Evolutionary conservation across 2,329 filamentous ascomycete species (phyloP), one percentile per base, ranked within the genome.

Genomic region (Aureobasidium sp.): DNA sequence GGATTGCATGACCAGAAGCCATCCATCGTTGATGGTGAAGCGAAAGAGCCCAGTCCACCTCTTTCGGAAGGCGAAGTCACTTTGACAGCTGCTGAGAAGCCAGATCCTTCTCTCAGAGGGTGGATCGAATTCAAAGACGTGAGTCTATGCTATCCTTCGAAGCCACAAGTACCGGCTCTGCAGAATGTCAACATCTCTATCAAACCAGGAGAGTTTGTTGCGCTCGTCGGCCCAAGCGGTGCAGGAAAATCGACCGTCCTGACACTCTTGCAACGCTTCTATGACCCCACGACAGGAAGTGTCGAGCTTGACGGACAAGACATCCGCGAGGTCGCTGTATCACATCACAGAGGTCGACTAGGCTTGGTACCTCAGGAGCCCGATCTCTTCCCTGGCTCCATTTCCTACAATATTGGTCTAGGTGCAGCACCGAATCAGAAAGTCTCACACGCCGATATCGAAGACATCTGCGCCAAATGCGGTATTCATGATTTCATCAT

Each of bases 161-260:
- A 69, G 24, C 61, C 68, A 40, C 67, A 67, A 19, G 63, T 64
- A 12, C 55, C 60, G 6, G 63, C 78, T 0, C 67, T 84, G 5
- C 66, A 69, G 7, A 68, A 74, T 12, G 61, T 83, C 4, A 74
- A 63, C 7, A 69, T 84, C 25, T 66, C 66, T 0, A 74, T 75
- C 3, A 61, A 65, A 11, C 71, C 72, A 1, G 79, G 79, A 3
- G 70, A 80, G 51, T 81, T 77, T 0, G 68, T 83, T 1, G 72
- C 71, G 1, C 67, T 74, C 27, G 71, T 74, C 1, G 72, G 72
- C 2, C 67, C 70, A 16, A 72, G 69, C 37, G 72, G 73, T 10
- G 71, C 71, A 3, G 73, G 72, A 19, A 75, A 75, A 59, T 71
- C 69, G 1, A 71, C 70, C n/a, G 66, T 68, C 2, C 65, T 74